phyloP scores from a whole-genome alignment of 73 alveolate genomes.

The Effrenium voratum region DNA sequence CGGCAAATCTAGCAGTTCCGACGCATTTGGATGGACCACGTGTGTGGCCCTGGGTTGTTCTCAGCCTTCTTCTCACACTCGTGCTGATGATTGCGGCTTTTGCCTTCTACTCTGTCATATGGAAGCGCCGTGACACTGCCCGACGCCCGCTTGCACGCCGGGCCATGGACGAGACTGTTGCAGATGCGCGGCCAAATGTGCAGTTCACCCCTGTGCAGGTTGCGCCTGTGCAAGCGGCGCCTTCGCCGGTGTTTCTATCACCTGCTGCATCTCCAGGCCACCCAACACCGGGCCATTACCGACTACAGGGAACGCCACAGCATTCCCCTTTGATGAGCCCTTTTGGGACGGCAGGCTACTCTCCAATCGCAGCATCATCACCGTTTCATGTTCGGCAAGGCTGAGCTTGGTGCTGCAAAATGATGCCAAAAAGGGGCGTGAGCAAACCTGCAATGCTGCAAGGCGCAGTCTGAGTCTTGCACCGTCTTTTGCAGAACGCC shows the following conservation, averaged over 20 bases:
- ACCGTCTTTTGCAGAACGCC: not conserved
- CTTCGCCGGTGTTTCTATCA: not conserved
- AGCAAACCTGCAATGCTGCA: not conserved
- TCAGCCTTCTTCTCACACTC: constrained; percentile 20
- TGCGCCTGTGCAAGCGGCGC: not conserved
- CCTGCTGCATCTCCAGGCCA: constrained; percentile 16
- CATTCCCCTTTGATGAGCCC: not conserved
- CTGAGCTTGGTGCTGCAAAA: not conserved
- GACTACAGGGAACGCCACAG: not conserved
- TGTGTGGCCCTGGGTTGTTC: constrained; percentile 57
- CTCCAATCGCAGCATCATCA: constrained; percentile 62
- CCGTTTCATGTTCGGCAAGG: constrained; percentile 21
- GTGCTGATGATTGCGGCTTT: constrained; percentile 39
- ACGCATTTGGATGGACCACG: not conserved
- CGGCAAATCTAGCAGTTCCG: not conserved
- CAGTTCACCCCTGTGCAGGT: not conserved
- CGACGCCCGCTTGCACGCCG: not conserved
- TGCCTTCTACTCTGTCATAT: constrained; percentile 27
- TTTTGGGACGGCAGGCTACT: constrained; percentile 26
- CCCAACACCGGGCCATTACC: not conserved
- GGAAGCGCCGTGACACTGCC: constrained; percentile 44
- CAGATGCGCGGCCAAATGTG: no score
- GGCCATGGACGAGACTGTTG: no score
- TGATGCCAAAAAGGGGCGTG: not conserved
- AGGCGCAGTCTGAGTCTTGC: not conserved